Evolutionary conservation across 2,329 filamentous ascomycete species (phyloP).

Genomic region (Trichoderma arundinaceum): DNA sequence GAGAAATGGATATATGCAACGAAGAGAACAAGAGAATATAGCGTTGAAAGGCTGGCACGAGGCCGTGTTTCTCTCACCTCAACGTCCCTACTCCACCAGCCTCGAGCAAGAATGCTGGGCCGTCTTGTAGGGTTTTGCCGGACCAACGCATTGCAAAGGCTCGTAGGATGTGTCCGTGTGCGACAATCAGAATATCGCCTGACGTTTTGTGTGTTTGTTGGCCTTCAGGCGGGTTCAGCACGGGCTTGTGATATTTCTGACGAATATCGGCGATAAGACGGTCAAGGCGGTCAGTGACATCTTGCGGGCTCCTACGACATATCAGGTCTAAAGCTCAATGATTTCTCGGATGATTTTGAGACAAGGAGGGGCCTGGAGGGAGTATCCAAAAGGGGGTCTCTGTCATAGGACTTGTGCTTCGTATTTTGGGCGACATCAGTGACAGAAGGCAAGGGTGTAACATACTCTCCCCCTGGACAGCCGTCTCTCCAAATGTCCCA

Average conservation of each 20-base stretch:
- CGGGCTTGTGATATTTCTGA: slow-evolving; percentile 65
- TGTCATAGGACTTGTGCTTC: background rate
- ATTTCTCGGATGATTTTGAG: slow-evolving; percentile 25
- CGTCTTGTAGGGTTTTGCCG: slow-evolving; percentile 73
- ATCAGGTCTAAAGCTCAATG: background rate
- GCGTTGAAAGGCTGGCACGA: background rate
- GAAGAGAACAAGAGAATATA: background rate
- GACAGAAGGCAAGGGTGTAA: slow-evolving; percentile 34
- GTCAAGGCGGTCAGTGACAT: slow-evolving; percentile 77
- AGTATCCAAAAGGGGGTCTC: background rate
- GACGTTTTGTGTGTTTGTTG: slow-evolving; percentile 39
- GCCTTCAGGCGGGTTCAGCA: slow-evolving; percentile 58
- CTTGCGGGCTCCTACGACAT: slow-evolving; percentile 64
- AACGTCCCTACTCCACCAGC: slow-evolving; percentile 83
- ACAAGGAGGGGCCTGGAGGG: background rate
- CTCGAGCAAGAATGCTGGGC: slow-evolving; percentile 82
- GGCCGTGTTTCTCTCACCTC: slow-evolving; percentile 55
- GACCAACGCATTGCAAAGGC: slow-evolving; percentile 90
- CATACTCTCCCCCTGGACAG: slow-evolving; percentile 82
- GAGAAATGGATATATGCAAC: background rate
- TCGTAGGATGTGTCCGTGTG: slow-evolving; percentile 87
- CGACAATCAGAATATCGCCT: slow-evolving; percentile 67
- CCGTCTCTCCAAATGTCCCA: slow-evolving; percentile 95
- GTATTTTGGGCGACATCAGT: background rate
- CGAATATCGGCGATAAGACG: slow-evolving; percentile 77